Percentiles rank a stretch among this genome's conserved stretches.
Evolutionary conservation across 2,329 filamentous ascomycete species (phyloP).

Genomic region (Calonectria pseudoturangicola): DNA sequence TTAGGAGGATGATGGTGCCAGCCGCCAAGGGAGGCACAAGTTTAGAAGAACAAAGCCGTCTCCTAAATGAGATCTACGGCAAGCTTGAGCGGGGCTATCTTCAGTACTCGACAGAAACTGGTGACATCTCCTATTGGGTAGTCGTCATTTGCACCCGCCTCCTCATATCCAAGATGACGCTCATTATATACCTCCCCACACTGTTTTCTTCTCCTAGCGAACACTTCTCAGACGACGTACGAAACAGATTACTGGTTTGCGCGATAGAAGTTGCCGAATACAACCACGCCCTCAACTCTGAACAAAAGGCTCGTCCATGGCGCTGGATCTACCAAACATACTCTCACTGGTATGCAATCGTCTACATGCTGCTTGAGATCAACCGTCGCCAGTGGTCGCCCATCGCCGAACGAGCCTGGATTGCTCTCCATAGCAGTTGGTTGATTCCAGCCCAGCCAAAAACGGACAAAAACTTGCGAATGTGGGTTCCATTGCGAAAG

Average conservation of each 20-base stretch:
- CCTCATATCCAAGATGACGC: conserved; percentile 72
- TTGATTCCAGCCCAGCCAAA: conserved; percentile 56
- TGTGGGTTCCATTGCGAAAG: conserved; percentile 65
- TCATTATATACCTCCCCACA: conserved; percentile 72
- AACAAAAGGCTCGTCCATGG: conserved; percentile 69
- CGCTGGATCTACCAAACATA: conserved; percentile 77
- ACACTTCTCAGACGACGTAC: conserved; percentile 61
- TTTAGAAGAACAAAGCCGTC: conserved; percentile 63
- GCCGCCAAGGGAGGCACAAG: conserved; percentile 54
- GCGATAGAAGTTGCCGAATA: conserved; percentile 75
- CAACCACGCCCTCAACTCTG: conserved; percentile 71
- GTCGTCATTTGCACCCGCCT: conserved; percentile 63
- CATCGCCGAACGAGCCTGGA: conserved; percentile 68
- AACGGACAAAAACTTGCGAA: conserved; percentile 55
- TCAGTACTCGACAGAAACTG: conserved; percentile 58
- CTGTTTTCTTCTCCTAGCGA: conserved; percentile 65
- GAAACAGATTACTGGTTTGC: conserved; percentile 67
- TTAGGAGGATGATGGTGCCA: conserved; percentile 61
- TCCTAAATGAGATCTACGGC: conserved; percentile 68
- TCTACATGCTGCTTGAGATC: conserved; percentile 72
- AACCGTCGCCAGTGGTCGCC: conserved; percentile 67
- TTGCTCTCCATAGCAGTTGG: conserved; percentile 66
- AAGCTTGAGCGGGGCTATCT: conserved; percentile 66
- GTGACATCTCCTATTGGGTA: conserved; percentile 62
- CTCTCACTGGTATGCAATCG: conserved; percentile 75